phyloP scores from a whole-genome alignment of 352 stramenopile genomes.

The Phytophthora fragariaefolia region DNA sequence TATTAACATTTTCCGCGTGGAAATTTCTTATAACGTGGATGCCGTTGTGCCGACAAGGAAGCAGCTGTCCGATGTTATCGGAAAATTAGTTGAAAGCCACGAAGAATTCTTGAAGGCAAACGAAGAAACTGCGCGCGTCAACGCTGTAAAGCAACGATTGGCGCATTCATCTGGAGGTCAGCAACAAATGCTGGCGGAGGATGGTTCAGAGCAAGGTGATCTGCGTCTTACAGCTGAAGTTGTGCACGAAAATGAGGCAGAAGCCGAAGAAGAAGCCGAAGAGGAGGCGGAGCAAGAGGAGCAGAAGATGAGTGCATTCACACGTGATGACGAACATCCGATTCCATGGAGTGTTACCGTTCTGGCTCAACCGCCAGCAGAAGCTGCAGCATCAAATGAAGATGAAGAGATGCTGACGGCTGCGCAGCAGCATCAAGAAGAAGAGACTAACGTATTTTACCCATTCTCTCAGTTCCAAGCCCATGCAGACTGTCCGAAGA shows the following conservation, averaged over 20 bases:
- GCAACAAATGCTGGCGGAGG: slow-evolving; percentile 42
- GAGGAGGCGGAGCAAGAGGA: slow-evolving; percentile 92
- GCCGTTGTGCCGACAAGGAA: slow-evolving; percentile 69
- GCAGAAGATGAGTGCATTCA: slow-evolving; percentile 93
- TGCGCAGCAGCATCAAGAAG: slow-evolving; percentile 37
- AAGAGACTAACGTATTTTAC: slow-evolving; percentile 81
- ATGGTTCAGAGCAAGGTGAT: slow-evolving; percentile 68
- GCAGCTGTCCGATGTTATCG: slow-evolving; percentile 73
- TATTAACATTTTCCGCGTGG: slow-evolving; percentile 77
- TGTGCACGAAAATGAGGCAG: slow-evolving; percentile 91
- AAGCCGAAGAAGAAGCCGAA: slow-evolving; percentile 88
- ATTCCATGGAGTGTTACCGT: slow-evolving; percentile 78
- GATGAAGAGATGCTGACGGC: slow-evolving; percentile 37
- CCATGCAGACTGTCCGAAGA: slow-evolving; percentile 71
- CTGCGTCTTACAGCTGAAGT: slow-evolving; percentile 86
- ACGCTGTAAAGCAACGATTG: slow-evolving; percentile 66
- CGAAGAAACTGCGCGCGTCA: slow-evolving; percentile 58
- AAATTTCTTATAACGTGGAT: slow-evolving; percentile 84
- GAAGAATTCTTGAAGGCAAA: slow-evolving; percentile 62
- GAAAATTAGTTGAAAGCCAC: slow-evolving; percentile 63
- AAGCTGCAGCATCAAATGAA: slow-evolving; percentile 1
- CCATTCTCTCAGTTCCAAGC: slow-evolving; percentile 78
- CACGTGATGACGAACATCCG: slow-evolving; percentile 88
- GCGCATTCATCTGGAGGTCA: slow-evolving; percentile 59
- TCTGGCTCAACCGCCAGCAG: slow-evolving; percentile 40